Evolutionary conservation across 129 eudicot species (phyloP).

Genomic region (Flaveria linearis): DNA sequence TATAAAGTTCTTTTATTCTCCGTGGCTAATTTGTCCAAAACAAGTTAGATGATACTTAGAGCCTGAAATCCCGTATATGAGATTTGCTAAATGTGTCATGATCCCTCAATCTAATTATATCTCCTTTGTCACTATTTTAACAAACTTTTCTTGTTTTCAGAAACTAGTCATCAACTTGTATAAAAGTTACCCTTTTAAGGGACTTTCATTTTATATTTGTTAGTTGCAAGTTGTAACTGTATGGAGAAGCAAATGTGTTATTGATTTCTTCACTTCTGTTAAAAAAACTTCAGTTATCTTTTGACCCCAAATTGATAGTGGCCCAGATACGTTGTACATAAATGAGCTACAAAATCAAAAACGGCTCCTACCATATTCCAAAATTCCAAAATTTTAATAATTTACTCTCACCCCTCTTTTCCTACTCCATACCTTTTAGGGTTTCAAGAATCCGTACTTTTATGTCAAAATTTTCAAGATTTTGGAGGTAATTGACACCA

Average conservation of each 20-base stretch:
- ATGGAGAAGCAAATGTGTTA: conserved; percentile 6
- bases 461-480: conserved; percentile 33
- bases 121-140: no score
- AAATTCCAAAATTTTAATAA: conserved; percentile 18
- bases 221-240: no score
- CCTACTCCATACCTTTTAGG: conserved; percentile 26
- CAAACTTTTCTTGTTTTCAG: no score
- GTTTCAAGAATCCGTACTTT: conserved; percentile 16
- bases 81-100: no score
- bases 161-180: no score
- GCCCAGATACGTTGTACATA: conserved; percentile 37
- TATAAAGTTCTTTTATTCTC: no score
- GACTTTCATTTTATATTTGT: no score
- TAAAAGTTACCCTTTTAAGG: no score
- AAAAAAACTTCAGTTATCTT: background rate
- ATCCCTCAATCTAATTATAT: no score
- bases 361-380: conserved; percentile 24
- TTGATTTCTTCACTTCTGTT: conserved; percentile 17
- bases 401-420: conserved; percentile 18
- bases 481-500: conserved; percentile 54
- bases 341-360: background rate
- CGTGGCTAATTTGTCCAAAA: no score
- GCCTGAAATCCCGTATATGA: no score
- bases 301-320: conserved; percentile 29
- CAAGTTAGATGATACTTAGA: no score